A percentile compares a stretch with the other conserved stretches of the same genome.
Evolutionary conservation across 805 yeast species (phyloP).

Genomic region (Hanseniaspora hatyaiensis): DNA sequence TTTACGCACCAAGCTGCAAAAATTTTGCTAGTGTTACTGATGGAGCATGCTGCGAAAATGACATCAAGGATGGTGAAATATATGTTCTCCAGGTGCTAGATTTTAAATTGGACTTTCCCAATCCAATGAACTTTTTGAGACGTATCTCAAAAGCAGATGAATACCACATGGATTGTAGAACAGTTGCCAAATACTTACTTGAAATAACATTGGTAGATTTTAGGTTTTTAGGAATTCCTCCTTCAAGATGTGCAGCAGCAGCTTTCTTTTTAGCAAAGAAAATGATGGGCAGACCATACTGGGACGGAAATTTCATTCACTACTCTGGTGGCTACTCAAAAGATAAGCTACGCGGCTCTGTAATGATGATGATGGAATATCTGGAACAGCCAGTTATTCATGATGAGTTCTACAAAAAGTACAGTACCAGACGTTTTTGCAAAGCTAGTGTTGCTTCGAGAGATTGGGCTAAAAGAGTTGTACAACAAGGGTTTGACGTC

Average conservation of each 20-base stretch:
- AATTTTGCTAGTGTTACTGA: conserved; percentile 81
- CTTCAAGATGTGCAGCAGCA: conserved; percentile 77
- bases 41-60: conserved; percentile 71
- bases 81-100: conserved; percentile 60
- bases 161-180: conserved; percentile 80
- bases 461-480: conserved; percentile 63
- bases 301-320: conserved; percentile 81
- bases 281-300: conserved; percentile 57
- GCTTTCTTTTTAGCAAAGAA: conserved; percentile 78
- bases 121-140: conserved; percentile 85
- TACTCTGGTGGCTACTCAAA: conserved; percentile 84
- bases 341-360: conserved; percentile 57
- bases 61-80: conserved; percentile 75
- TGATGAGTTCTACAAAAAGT: conserved; percentile 87
- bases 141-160: conserved; percentile 89
- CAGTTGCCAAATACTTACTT: conserved; percentile 74
- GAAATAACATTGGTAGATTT: conserved; percentile 74
- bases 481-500: conserved; percentile 31
- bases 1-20: conserved; percentile 73
- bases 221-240: conserved; percentile 62
- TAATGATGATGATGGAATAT: conserved; percentile 65
- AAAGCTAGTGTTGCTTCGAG: conserved; percentile 71
- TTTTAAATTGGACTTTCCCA: conserved; percentile 75
- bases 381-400: conserved; percentile 70
- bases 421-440: conserved; percentile 79